These are phyloP conservation scores for Santalum album DNA, from an alignment of 164 flowering plant genomes.

Conservation along the genomic window DNA sequence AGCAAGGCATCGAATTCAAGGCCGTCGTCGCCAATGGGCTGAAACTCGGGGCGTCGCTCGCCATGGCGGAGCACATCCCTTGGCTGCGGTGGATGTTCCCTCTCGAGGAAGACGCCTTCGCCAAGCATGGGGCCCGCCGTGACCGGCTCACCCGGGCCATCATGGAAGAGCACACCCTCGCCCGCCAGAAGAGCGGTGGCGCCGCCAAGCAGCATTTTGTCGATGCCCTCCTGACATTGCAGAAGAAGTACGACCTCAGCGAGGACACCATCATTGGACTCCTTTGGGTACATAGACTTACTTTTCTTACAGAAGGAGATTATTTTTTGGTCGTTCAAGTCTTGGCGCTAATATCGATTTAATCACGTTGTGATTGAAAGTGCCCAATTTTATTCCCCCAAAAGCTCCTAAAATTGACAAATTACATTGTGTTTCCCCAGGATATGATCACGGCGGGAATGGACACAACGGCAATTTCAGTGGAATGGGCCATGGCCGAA, in stretches of 20 bases:
- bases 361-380: slow-evolving; percentile 19
- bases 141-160: slow-evolving; percentile 37
- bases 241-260: slow-evolving; percentile 40
- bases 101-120: slow-evolving; percentile 31
- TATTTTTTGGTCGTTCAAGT: background rate
- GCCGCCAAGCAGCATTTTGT: slow-evolving; percentile 44
- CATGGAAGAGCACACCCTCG: slow-evolving; percentile 50
- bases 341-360: slow-evolving; percentile 6
- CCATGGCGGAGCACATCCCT: slow-evolving; percentile 42
- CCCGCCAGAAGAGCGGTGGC: slow-evolving; percentile 25
- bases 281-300: slow-evolving; percentile 34
- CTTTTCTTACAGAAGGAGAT: too few relatives aligned
- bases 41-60: slow-evolving; percentile 30
- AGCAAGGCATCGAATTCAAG: slow-evolving; percentile 45
- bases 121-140: slow-evolving; percentile 28
- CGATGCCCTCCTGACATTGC: slow-evolving; percentile 48
- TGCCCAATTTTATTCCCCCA: too few relatives aligned
- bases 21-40: slow-evolving; percentile 29
- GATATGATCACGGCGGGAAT: slow-evolving; percentile 41
- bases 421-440: slow-evolving; percentile 11
- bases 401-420: background rate
- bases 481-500: slow-evolving; percentile 40
- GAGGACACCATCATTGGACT: slow-evolving; percentile 49
- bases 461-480: slow-evolving; percentile 32
- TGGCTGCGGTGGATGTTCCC: slow-evolving; percentile 48